phyloP scores from a whole-genome alignment of 495 filamentous ascomycete genomes.

The Tuber microsphaerosporum region DNA sequence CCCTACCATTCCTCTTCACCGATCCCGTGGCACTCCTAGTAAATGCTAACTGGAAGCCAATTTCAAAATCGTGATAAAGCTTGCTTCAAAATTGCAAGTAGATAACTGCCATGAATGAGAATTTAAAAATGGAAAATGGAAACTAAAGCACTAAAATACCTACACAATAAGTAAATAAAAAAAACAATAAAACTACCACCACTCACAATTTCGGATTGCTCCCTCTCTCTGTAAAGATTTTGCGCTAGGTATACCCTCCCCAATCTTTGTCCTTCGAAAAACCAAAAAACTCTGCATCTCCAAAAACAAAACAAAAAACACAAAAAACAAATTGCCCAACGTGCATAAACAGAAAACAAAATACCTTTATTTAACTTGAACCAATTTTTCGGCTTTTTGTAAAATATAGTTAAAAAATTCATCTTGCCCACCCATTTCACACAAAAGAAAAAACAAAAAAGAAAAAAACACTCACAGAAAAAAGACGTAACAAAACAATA shows the following conservation, averaged over 20 bases:
- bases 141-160: not conserved
- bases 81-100: not conserved
- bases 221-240: not conserved
- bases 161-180: not conserved
- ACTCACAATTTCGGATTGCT: constrained; percentile 1
- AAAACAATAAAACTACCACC: not conserved
- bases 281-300: not conserved
- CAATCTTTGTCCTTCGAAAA: not conserved
- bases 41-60: not conserved
- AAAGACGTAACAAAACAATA: constrained; percentile 4
- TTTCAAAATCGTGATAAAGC: not conserved
- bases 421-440: not conserved
- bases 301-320: not conserved
- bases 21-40: not conserved
- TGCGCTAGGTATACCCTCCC: not conserved
- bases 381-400: not conserved
- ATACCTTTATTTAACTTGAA: constrained; percentile 5
- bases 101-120: not conserved
- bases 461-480: not conserved
- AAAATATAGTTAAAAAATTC: not conserved
- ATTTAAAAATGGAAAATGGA: not conserved
- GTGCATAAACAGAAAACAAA: not conserved
- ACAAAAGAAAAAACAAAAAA: not conserved
- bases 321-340: not conserved
- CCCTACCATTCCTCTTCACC: not conserved